Conservation (phyloP, 345 rosid species). For the Populus davidiana region DNA sequence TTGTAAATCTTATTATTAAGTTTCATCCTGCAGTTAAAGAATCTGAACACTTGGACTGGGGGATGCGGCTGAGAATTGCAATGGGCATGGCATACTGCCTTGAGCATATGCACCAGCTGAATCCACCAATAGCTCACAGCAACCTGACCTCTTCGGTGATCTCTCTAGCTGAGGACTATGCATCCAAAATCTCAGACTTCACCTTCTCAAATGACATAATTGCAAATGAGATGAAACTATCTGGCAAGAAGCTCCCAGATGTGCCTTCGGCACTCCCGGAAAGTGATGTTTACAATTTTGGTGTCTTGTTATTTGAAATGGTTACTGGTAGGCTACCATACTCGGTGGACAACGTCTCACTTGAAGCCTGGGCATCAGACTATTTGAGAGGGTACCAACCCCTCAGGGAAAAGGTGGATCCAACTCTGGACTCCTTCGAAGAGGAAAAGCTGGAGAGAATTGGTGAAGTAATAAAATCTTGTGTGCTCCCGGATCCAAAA, state of each 20-base stretch:
- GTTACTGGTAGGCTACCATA: constrained; percentile 68
- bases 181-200: constrained; percentile 83
- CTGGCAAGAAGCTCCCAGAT: constrained; percentile 43
- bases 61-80: constrained; percentile 61
- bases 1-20: not conserved
- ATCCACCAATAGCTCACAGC: constrained; percentile 60
- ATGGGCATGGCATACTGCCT: constrained; percentile 94
- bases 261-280: constrained; percentile 32
- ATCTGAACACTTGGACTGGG: constrained; percentile 90
- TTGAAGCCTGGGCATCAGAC: constrained; percentile 54
- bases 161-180: constrained; percentile 82
- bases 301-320: constrained; percentile 68
- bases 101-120: constrained; percentile 82
- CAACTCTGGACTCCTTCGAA: constrained; percentile 50
- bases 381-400: constrained; percentile 42
- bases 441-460: constrained; percentile 53
- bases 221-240: constrained; percentile 41
- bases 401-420: constrained; percentile 56
- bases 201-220: constrained; percentile 47
- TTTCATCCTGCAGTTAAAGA: constrained; percentile 57
- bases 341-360: constrained; percentile 38
- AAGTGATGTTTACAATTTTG: constrained; percentile 62
- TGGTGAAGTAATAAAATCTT: constrained; percentile 54
- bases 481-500: constrained; percentile 54
- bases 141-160: constrained; percentile 61